Evolutionary conservation across 352 stramenopile genomes (phyloP).

Genomic region (Pythium phragmitis): DNA sequence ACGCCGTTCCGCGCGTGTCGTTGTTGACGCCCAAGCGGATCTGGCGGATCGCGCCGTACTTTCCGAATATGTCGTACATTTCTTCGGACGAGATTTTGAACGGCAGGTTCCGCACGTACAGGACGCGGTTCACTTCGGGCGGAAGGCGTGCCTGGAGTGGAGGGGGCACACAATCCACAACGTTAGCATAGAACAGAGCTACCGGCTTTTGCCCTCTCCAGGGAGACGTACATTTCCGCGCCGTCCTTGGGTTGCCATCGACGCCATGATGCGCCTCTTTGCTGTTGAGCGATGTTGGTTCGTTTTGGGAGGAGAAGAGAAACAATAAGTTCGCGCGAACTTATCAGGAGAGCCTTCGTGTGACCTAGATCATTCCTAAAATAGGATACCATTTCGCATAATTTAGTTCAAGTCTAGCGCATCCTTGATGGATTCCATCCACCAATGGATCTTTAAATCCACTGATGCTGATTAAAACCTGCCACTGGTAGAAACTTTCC

Average conservation of each 20-base stretch:
- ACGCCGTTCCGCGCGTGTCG: conserved; percentile 97
- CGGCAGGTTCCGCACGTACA: conserved; percentile 97
- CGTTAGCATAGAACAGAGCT: neutral
- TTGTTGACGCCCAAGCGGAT: conserved; percentile 92
- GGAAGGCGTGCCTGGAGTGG: conserved; percentile 81
- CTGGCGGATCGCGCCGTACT: conserved; percentile 99
- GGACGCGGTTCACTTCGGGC: conserved; percentile 97
- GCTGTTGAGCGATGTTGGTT: conserved; percentile 10
- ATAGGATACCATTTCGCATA: neutral
- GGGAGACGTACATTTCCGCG: conserved; percentile 52
- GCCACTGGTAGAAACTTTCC: no score
- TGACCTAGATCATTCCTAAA: neutral
- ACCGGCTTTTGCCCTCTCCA: neutral
- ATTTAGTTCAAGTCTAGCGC: no score
- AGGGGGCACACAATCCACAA: no score
- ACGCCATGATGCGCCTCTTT: conserved; percentile 26
- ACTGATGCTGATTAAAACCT: no score
- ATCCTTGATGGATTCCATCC: no score
- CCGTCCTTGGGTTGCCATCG: conserved; percentile 57
- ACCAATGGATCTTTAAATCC: no score
- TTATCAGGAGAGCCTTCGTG: neutral
- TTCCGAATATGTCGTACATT: conserved; percentile 99
- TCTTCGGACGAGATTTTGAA: conserved; percentile 99
- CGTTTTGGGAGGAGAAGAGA: neutral
- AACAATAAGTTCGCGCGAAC: conserved; percentile 1